Conservation (phyloP, 177 flowering plant genomes). For the Tripterygium wilfordii region DNA sequence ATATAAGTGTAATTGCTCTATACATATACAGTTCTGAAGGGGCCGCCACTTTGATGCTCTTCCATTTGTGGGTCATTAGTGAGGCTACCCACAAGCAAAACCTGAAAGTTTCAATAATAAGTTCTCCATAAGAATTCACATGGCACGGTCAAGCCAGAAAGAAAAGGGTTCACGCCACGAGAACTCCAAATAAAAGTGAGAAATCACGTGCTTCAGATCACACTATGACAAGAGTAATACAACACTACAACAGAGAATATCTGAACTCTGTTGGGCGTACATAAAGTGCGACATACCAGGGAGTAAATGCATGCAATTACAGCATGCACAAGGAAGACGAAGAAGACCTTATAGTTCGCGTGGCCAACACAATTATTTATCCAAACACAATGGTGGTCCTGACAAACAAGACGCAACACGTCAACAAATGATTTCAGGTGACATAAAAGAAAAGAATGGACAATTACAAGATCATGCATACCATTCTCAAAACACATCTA, state of each 20-base stretch:
- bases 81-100: slow-evolving; percentile 65
- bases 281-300: slow-evolving; percentile 46
- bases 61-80: slow-evolving; percentile 40
- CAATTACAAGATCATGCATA: slow-evolving; percentile 19
- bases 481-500: slow-evolving; percentile 76
- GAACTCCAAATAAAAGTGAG: no score
- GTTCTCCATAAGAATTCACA: no score
- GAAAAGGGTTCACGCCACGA: no score
- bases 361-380: slow-evolving; percentile 79
- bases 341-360: slow-evolving; percentile 65
- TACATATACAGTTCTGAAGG: slow-evolving; percentile 60
- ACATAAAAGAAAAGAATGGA: slow-evolving; percentile 11
- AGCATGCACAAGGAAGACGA: slow-evolving; percentile 63
- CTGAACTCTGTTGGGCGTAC: background rate
- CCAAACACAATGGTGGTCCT: slow-evolving; percentile 86
- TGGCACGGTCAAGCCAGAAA: no score
- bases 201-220: no score
- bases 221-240: no score
- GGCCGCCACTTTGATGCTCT: slow-evolving; percentile 40
- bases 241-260: background rate
- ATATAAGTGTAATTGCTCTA: background rate
- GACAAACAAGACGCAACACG: slow-evolving; percentile 30
- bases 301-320: slow-evolving; percentile 70
- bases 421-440: slow-evolving; percentile 17
- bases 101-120: slow-evolving; percentile 33